Base-by-base conservation (phyloP, 495 filamentous ascomycete genomes). In the Penicillium maclennaniae region DNA sequence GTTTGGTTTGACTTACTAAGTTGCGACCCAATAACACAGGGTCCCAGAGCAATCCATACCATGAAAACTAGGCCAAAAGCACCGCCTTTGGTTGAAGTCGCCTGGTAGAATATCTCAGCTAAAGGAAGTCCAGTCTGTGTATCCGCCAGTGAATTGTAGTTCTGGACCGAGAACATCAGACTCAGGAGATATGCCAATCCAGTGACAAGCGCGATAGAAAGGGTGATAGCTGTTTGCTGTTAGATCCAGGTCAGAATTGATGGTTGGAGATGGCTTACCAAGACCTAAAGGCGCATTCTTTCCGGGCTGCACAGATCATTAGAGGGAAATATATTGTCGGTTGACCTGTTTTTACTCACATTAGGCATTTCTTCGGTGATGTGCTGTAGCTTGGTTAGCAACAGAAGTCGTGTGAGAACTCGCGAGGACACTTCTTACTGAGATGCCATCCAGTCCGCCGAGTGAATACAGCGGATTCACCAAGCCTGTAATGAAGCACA, bases 391-490 rank as follows among this genome's bases (percentile, higher is more conserved):
- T 23, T 42, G 1, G 20, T 56, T 45, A 37, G 28, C 8, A 48
- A 36, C 26, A 48, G 43, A 3, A 3, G 20, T 15, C 14, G 31
- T 21, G 20, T 27, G 3, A 26, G 21, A 28, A 14, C n/a, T n/a
- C n/a, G n/a, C 26, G 81, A 69, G n/a, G 71, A 63, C 27, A 46
- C 5, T 10, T 34, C 65, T 17, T 59, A 70, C 68, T 17, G 66
- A 63, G 17, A 70, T 67, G 10, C 70, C 70, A 63, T 87, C 87
- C 10, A 87, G 80, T 0, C 87, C 89, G 12, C 88, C 88, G 31
- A 92, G 77, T 0, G 88, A 81, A 56, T 86, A 92, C 8, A 89
- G 79, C 2, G 87, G 88, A 59, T 92, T 92, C 17, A 92, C 76
- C 43, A 91, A 79, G 0, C 88, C 88, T 0, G 83, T 75, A 16